Conservation (phyloP, 768 basidiomycete genomes). For the Mycena capillaripes region DNA sequence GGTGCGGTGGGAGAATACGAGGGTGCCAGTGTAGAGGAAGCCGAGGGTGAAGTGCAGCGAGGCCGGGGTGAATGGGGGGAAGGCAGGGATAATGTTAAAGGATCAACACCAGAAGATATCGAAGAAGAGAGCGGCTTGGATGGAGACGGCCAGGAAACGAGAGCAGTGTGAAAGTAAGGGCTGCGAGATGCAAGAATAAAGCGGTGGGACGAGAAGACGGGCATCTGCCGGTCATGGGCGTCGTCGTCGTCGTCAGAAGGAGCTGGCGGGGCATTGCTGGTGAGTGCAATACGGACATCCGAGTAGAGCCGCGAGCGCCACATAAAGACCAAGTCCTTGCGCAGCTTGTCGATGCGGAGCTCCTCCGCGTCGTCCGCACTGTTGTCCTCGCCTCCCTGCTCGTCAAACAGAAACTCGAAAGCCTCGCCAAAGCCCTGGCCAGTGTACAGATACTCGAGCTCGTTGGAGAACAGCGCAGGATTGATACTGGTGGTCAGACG, state of each 20-base stretch:
- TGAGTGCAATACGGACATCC: conserved; percentile 87
- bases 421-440: conserved; percentile 90
- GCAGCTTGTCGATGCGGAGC: conserved; percentile 83
- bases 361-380: conserved; percentile 52
- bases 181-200: conserved; percentile 93
- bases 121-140: conserved; percentile 40
- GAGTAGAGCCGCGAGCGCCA: conserved; percentile 96
- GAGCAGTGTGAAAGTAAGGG: conserved; percentile 86
- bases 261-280: conserved; percentile 72
- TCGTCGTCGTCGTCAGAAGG: conserved; percentile 66
- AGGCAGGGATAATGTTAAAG: conserved; percentile 77
- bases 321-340: conserved; percentile 96
- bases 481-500: conserved; percentile 79
- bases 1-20: conserved; percentile 91
- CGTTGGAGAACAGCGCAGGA: conserved; percentile 87
- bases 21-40: conserved; percentile 95
- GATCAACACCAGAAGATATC: conserved; percentile 48
- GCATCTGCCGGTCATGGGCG: conserved; percentile 67
- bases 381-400: conserved; percentile 64
- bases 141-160: conserved; percentile 75
- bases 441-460: conserved; percentile 96
- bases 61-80: conserved; percentile 97
- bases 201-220: conserved; percentile 89
- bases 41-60: conserved; percentile 95
- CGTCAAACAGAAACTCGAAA: conserved; percentile 90